These are phyloP conservation scores for Clarkia xantiana DNA, from an alignment of 345 rosid species.

Conservation along the genomic window DNA sequence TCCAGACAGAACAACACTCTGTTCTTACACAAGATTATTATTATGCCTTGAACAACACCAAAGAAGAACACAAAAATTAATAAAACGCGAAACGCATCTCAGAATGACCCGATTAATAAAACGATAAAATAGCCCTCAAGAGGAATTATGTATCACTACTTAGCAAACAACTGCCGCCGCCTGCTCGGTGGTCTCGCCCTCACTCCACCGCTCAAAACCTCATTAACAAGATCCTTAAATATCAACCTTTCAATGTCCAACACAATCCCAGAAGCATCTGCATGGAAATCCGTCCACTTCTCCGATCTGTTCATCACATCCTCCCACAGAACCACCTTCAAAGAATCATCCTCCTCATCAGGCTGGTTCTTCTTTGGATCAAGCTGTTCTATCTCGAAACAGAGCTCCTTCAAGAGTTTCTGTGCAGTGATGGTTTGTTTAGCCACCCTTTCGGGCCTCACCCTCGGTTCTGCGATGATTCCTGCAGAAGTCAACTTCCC, in stretches of 20 bases:
- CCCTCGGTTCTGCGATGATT: slow-evolving; percentile 34
- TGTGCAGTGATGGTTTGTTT: slow-evolving; percentile 56
- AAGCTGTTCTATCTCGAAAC: slow-evolving; percentile 47
- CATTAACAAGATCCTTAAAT: slow-evolving; percentile 76
- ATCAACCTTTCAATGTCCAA: slow-evolving; percentile 64
- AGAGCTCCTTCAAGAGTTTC: slow-evolving; percentile 63
- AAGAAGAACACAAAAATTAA: background rate
- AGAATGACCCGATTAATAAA: too few relatives aligned
- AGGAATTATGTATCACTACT: slow-evolving; percentile 14
- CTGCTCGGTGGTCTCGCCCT: slow-evolving; percentile 27
- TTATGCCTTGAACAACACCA: background rate
- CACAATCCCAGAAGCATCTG: slow-evolving; percentile 44
- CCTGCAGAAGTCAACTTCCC: slow-evolving; percentile 37
- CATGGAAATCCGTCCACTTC: slow-evolving; percentile 47
- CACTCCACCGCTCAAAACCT: slow-evolving; percentile 32
- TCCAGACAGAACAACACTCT: background rate
- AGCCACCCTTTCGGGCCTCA: slow-evolving; percentile 31
- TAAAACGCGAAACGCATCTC: background rate
- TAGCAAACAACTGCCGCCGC: slow-evolving; percentile 43
- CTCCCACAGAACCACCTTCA: slow-evolving; percentile 42
- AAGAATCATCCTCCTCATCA: slow-evolving; percentile 40
- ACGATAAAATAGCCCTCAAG: too few relatives aligned
- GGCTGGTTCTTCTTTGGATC: slow-evolving; percentile 36
- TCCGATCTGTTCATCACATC: slow-evolving; percentile 52
- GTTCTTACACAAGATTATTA: background rate